Evolutionary conservation across 176 grass and related monocot species (phyloP).

Genomic region (maize (Zea mays)): Zm-B73-REFERENCE-NAM-5.0 NC_050102.1:116774001-116774500

Average conservation of each 20-base stretch:
- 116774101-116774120: constrained; percentile 40
- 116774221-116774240: constrained; percentile 76
- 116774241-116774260: constrained; percentile 5
- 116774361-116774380: no score
- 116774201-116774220: constrained; percentile 90
- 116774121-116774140: constrained; percentile 24
- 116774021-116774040: constrained; percentile 22
- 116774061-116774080: constrained; percentile 33
- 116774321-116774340: no score
- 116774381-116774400: no score
- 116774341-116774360: no score
- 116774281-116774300: no score
- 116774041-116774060: constrained; percentile 21
- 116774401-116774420: no score
- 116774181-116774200: constrained; percentile 95
- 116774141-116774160: constrained; percentile 54
- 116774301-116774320: no score
- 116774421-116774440: no score
- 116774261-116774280: constrained; percentile 19
- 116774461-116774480: no score
- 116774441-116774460: no score
- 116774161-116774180: constrained; percentile 68
- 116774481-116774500: no score
- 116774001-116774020: constrained; percentile 39
- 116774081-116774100: constrained; percentile 66